Conservation (phyloP, 1,139 yeast genomes). For the Yueomyces sp. region DNA sequence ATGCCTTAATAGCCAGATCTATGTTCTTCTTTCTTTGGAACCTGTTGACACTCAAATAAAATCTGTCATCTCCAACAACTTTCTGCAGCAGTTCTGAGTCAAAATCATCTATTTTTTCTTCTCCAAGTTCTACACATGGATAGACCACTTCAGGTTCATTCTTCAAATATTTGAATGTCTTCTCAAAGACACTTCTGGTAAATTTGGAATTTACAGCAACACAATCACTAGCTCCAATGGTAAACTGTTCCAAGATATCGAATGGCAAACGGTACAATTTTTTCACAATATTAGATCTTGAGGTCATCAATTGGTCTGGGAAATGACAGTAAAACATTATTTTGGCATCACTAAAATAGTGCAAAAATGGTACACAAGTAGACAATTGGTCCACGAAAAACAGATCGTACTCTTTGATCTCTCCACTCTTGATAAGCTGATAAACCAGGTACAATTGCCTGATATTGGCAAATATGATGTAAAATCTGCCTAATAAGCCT, state of each 20-base stretch:
- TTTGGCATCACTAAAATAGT: slow-evolving; percentile 30
- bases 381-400: slow-evolving; percentile 83
- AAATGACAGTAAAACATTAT: slow-evolving; percentile 88
- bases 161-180: slow-evolving; percentile 38
- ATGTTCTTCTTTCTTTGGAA: slow-evolving; percentile 81
- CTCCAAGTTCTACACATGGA: slow-evolving; percentile 62
- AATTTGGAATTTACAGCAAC: slow-evolving; percentile 81
- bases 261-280: slow-evolving; percentile 67
- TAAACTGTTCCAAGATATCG: slow-evolving; percentile 67
- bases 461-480: slow-evolving; percentile 70
- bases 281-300: slow-evolving; percentile 43
- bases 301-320: slow-evolving; percentile 77
- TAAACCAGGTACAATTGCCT: slow-evolving; percentile 62
- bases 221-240: slow-evolving; percentile 64
- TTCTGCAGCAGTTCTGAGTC: slow-evolving; percentile 12
- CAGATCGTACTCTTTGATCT: slow-evolving; percentile 44
- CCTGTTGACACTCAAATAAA: slow-evolving; percentile 68
- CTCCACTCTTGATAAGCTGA: slow-evolving; percentile 38
- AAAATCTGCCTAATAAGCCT: slow-evolving; percentile 47
- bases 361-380: slow-evolving; percentile 67
- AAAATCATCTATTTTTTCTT: slow-evolving; percentile 7
- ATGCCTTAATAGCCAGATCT: slow-evolving; percentile 61
- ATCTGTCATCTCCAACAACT: slow-evolving; percentile 17
- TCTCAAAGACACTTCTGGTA: slow-evolving; percentile 56
- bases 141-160: slow-evolving; percentile 58